Percentiles rank a stretch among this genome's conserved stretches.
phyloP scores from a whole-genome alignment of 768 basidiomycete genomes.

The Boletus edulis region DNA sequence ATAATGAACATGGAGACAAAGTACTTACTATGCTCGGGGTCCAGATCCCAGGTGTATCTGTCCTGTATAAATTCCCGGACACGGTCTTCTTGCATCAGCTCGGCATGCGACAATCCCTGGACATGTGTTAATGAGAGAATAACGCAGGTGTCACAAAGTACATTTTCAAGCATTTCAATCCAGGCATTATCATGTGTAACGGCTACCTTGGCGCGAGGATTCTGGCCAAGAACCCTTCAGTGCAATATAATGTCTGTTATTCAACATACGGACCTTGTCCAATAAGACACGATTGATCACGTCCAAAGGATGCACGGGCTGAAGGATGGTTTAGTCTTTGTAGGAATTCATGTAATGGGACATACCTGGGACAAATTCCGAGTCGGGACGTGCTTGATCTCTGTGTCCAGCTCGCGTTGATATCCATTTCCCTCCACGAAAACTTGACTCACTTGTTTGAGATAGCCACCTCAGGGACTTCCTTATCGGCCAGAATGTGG shows the following conservation, averaged over 20 bases:
- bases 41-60: neutral
- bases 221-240: neutral
- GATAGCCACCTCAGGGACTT: neutral
- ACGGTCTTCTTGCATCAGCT: neutral
- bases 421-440: neutral
- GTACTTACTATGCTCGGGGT: neutral
- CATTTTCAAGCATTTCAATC: neutral
- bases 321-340: neutral
- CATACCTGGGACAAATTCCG: neutral
- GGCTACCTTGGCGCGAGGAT: neutral
- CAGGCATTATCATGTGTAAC: neutral
- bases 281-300: neutral
- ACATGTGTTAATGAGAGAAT: neutral
- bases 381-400: neutral
- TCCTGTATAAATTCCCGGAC: neutral
- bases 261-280: neutral
- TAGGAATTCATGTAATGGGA: neutral
- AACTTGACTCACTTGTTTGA: neutral
- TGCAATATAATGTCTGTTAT: neutral
- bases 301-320: neutral
- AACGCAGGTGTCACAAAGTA: neutral
- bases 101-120: neutral
- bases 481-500: neutral
- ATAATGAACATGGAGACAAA: no score
- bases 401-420: neutral